A percentile compares a stretch with the other conserved stretches of the same genome.
These are phyloP conservation scores for Simplicillium sp. DNA, from an alignment of 2,329 filamentous ascomycete species.

Conservation along the genomic window DNA sequence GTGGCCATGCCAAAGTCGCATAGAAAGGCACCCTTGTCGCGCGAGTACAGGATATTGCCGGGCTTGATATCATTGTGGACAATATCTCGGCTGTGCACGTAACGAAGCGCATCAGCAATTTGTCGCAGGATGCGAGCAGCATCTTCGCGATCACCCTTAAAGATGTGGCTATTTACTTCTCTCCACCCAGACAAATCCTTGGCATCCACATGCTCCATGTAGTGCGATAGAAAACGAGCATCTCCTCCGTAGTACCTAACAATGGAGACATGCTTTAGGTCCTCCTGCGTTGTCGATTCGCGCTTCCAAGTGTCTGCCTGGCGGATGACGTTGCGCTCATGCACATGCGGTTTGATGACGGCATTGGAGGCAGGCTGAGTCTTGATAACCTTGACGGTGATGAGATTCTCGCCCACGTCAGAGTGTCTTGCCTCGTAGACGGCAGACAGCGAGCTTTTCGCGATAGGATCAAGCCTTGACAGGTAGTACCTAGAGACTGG, in stretches of 20 bases:
- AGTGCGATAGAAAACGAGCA: constrained; percentile 48
- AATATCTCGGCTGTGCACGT: constrained; percentile 42
- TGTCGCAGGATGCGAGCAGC: constrained; percentile 43
- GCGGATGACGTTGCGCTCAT: constrained; percentile 45
- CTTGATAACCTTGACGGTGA: constrained; percentile 53
- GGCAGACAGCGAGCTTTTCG: constrained; percentile 42
- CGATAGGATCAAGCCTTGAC: constrained; percentile 47
- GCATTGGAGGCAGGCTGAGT: constrained; percentile 30
- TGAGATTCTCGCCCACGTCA: constrained; percentile 39
- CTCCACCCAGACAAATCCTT: constrained; percentile 47
- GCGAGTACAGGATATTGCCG: constrained; percentile 50
- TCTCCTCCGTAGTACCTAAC: constrained; percentile 50
- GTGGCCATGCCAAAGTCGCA: constrained; percentile 53
- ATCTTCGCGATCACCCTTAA: constrained; percentile 38
- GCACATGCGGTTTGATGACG: constrained; percentile 35
- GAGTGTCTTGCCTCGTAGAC: constrained; percentile 48
- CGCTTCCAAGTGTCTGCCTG: constrained; percentile 52
- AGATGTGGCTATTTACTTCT: constrained; percentile 33
- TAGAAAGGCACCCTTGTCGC: constrained; percentile 47
- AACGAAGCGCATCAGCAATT: constrained; percentile 43
- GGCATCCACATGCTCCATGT: constrained; percentile 53
- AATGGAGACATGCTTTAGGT: constrained; percentile 46
- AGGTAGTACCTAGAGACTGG: constrained; percentile 45
- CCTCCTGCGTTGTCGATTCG: constrained; percentile 46
- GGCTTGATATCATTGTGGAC: constrained; percentile 57